Evolutionary conservation across 2,329 filamentous ascomycete species (phyloP), one percentile per base, ranked within the genome.

Genomic region (Parafenestella ontariensis): DNA sequence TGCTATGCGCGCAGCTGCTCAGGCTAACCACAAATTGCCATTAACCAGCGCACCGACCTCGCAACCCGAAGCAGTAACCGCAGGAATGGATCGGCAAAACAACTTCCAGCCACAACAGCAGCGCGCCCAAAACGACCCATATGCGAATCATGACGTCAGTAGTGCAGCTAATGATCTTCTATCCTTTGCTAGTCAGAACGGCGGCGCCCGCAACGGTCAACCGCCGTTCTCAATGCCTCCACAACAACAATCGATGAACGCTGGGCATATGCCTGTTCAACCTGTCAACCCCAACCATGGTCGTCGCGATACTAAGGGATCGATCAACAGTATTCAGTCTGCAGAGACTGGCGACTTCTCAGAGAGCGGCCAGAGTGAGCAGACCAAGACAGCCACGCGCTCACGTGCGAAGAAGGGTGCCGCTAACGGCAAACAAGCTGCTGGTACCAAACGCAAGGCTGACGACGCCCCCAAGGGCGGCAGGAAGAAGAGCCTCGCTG

Each of bases 101-200:
- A 84, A 85, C 51, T 75, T 71, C 57, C 74, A 78, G 36, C 64
- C 69, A 28, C 68, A 66, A 49, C 68, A 71, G 52, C 70, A 75
- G 56, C 75, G 76, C 51, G 68, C 76, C 26, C 76, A 73, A 49
- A 77, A 77, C 53, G 89, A 91, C 49, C 85, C 88, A 4, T 96
- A 92, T 70, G 89, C 93, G 54, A 90, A 92, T 37, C 92, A 96
- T 76, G 94, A 96, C 70, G 87, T 87, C 48, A 96, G 94, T 67
- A 94, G 96, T 78, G 95, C 94, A 39, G 95, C 94, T 46, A 98
- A 97, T 73, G 93, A 95, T 26, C 82, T 99, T 0, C 96, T 92
- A 68, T 89, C 97, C 85, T 83, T 99, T 54, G 93, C 95, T 45
- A 72, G 69, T 1, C 88, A 91, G 69, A 87, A 87, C 49, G 84